Conservation (phyloP, 1,139 yeast species). For the Nakaseomyces delphensis region DNA sequence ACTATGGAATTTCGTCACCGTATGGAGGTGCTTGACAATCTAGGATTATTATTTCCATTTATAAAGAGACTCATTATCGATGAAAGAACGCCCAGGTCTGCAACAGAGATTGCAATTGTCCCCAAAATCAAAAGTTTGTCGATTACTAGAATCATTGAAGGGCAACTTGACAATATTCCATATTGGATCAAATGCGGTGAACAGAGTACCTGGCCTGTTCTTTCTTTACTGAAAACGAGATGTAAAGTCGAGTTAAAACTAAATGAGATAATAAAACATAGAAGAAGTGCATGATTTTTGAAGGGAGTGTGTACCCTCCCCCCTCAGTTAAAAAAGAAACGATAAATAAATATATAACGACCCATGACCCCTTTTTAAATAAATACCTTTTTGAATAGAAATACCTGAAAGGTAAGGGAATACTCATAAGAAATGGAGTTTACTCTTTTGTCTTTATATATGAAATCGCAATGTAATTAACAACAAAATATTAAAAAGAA, state of each 20-base stretch:
- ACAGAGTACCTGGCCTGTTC: slow-evolving; percentile 85
- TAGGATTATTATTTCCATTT: slow-evolving; percentile 66
- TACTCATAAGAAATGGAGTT: no score
- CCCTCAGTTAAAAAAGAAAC: no score
- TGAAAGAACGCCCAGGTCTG: slow-evolving; percentile 71
- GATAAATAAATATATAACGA: no score
- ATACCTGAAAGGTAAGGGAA: no score
- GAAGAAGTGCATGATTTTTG: slow-evolving; percentile 33
- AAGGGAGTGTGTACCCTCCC: no score
- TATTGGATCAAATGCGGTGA: slow-evolving; percentile 92
- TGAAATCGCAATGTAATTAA: no score
- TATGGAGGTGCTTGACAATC: slow-evolving; percentile 64
- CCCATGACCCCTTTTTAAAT: no score
- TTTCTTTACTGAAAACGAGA: slow-evolving; percentile 78
- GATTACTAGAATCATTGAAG: slow-evolving; percentile 48
- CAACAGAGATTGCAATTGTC: slow-evolving; percentile 78
- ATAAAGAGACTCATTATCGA: slow-evolving; percentile 75
- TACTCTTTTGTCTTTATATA: no score
- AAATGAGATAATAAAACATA: slow-evolving; percentile 43
- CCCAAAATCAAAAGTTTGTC: slow-evolving; percentile 77
- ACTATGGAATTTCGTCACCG: slow-evolving; percentile 76
- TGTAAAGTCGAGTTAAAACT: slow-evolving; percentile 85
- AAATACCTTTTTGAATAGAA: no score
- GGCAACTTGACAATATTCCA: slow-evolving; percentile 61
- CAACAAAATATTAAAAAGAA: no score